Conservation (phyloP, 805 yeast genomes). For the Saccharomyces jurei region DNA sequence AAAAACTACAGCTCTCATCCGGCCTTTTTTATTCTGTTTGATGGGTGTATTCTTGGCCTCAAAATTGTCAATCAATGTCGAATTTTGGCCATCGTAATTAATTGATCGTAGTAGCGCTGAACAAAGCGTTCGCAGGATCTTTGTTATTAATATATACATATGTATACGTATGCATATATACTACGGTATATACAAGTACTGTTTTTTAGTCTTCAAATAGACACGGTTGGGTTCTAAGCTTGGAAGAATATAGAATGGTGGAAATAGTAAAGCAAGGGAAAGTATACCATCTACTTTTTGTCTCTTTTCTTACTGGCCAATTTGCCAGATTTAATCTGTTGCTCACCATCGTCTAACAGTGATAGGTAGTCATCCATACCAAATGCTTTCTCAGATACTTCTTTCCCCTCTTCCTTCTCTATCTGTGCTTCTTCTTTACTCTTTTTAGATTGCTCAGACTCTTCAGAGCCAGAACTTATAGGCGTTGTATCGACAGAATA, state of each 20-base stretch:
- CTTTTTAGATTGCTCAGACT: slow-evolving; percentile 1
- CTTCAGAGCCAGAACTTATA: slow-evolving; percentile 2
- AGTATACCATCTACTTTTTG: slow-evolving; percentile 13
- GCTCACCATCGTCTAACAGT: slow-evolving; percentile 22
- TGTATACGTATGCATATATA: neutral
- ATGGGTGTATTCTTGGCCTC: neutral
- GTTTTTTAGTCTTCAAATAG: neutral
- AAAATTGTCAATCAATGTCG: neutral
- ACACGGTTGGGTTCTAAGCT: neutral
- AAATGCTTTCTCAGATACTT: slow-evolving; percentile 10
- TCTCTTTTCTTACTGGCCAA: slow-evolving; percentile 24
- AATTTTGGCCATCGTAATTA: neutral
- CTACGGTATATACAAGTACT: neutral
- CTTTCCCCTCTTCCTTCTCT: neutral
- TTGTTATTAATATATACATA: neutral
- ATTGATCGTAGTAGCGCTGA: neutral
- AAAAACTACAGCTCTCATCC: neutral
- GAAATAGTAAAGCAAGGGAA: slow-evolving; percentile 1
- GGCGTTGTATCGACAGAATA: slow-evolving; percentile 34
- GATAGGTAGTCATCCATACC: slow-evolving; percentile 30
- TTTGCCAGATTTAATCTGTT: slow-evolving; percentile 29
- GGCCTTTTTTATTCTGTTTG: neutral
- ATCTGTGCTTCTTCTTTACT: slow-evolving; percentile 4
- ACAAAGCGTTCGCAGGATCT: neutral
- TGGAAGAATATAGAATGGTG: neutral